Evolutionary conservation across 2,329 filamentous ascomycete genomes (phyloP), one percentile per base, ranked within the genome.

Genomic region (Apiospora aurea): DNA sequence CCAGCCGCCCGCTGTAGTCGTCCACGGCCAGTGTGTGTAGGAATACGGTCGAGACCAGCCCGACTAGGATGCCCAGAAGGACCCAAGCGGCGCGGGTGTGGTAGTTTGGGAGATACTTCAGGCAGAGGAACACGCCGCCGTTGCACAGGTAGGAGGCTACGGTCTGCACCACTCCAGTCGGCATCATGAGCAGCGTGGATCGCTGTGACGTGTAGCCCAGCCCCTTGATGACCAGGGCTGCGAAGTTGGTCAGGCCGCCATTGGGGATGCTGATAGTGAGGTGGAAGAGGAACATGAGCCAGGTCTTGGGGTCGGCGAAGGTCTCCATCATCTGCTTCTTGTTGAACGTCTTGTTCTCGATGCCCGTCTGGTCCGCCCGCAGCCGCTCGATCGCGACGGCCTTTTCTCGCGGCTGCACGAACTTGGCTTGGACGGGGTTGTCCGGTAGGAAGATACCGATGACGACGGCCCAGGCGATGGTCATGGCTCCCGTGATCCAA

Each of bases 401-500:
- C 47, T 83, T 85, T 71, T 89, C 84, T 38, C 81, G 79, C 10
- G 80, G 77, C 2, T 78, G 83, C 21, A 90, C 79, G 8, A 87
- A 86, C 26, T 84, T 86, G 3, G 87, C 86, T 4, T 83, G 83
- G 53, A 88, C 84, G 0, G 87, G 87, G 0, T 83, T 84, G 71
- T 89, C 87, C 0, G 88, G 88, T 2, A 90, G 83, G 24, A 88
- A 81, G 4, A 88, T 79, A 26, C 87, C 83, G 75, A 90, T 86
- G 11, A 72, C 38, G 21, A 67, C 69, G 21, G 72, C 67, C 67
- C 69, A 73, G 6, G 69, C 70, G 82, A 77, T 73, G 0, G 78
- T 79, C 16, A 80, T 76, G 0, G 72, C 73, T 0, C 79, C 78
- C 67, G 75, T 77, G 44, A 78, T 76, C 73, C 73, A 76, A 64